Evolutionary conservation across 371 early-diverging fungal species (phyloP).

Genomic region (Zychaea mexicana): DNA sequence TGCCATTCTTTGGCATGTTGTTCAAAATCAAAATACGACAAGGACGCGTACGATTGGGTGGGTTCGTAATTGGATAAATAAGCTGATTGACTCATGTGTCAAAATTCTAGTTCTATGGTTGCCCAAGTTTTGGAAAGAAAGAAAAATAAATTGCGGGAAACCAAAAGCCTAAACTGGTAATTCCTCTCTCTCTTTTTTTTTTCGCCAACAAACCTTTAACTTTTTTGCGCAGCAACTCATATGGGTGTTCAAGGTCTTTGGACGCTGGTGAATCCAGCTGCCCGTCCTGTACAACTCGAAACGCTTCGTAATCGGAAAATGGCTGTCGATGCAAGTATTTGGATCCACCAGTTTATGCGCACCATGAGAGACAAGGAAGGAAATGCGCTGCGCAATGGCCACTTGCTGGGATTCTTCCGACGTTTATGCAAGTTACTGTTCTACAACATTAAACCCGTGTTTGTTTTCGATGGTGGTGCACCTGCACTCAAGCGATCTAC

Average conservation of each 20-base stretch:
- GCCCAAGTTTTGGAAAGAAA: conserved; percentile 1
- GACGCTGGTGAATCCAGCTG: conserved; percentile 85
- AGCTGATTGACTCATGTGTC: conserved; percentile 8
- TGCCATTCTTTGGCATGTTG: conserved; percentile 26
- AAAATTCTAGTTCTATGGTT: too few relatives aligned
- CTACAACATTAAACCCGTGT: conserved; percentile 90
- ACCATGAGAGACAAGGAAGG: conserved; percentile 92
- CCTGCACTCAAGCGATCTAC: conserved; percentile 85
- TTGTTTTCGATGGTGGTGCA: conserved; percentile 95
- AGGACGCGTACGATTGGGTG: conserved; percentile 1
- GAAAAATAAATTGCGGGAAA: neutral
- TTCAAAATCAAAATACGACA: conserved; percentile 27
- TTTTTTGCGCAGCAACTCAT: neutral
- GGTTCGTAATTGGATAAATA: conserved; percentile 6
- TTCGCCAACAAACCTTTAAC: too few relatives aligned
- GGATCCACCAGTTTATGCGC: conserved; percentile 95
- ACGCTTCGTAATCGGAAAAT: conserved; percentile 71
- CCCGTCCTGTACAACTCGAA: conserved; percentile 80
- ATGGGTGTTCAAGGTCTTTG: conserved; percentile 99
- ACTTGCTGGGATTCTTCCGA: conserved; percentile 92
- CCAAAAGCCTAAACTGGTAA: neutral
- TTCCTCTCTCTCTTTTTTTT: neutral
- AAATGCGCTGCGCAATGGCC: conserved; percentile 78
- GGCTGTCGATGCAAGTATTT: conserved; percentile 95
- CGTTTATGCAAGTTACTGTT: conserved; percentile 93